A percentile compares a stretch with the other conserved stretches of the same genome.
These are phyloP conservation scores for Prunus mume DNA, from an alignment of 306 rosid genomes.

Conservation along the genomic window DNA sequence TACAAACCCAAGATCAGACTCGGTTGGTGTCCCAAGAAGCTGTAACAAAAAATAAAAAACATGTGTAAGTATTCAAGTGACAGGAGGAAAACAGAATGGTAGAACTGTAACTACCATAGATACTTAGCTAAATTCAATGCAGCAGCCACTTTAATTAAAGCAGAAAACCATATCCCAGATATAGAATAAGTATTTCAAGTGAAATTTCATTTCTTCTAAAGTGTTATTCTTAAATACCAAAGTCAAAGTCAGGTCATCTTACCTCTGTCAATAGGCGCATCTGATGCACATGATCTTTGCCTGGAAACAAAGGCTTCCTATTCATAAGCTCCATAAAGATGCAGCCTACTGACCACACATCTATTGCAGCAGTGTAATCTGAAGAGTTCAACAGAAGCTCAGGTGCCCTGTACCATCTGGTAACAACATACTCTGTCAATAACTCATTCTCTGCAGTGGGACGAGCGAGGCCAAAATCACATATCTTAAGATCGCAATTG, in stretches of 20 bases:
- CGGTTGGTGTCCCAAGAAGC: slow-evolving; percentile 99
- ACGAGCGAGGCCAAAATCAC: slow-evolving; percentile 95
- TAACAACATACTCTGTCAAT: slow-evolving; percentile 96
- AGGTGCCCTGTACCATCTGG: slow-evolving; percentile 99
- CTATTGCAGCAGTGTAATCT: slow-evolving; percentile 82
- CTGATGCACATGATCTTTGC: slow-evolving; percentile 90
- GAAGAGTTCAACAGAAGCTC: slow-evolving; percentile 92
- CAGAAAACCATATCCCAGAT: not conserved
- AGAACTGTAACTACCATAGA: not conserved
- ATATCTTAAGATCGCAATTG: slow-evolving; percentile 89
- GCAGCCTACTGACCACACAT: slow-evolving; percentile 69
- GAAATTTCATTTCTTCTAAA: not conserved
- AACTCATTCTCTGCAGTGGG: slow-evolving; percentile 75
- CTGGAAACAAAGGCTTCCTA: slow-evolving; percentile 85
- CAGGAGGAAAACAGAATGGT: not conserved
- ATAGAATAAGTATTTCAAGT: not conserved
- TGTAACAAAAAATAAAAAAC: slow-evolving; percentile 23
- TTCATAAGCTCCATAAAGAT: slow-evolving; percentile 98
- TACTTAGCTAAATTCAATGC: not conserved
- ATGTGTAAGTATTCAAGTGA: slow-evolving; percentile 29
- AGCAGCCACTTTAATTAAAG: not conserved
- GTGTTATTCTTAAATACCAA: not conserved
- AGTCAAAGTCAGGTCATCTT: slow-evolving; percentile 19
- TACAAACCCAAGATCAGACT: slow-evolving; percentile 80
- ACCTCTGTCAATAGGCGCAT: slow-evolving; percentile 97